Conservation (phyloP, 2,329 filamentous ascomycete genomes). For the Diaporthe capsici region DNA sequence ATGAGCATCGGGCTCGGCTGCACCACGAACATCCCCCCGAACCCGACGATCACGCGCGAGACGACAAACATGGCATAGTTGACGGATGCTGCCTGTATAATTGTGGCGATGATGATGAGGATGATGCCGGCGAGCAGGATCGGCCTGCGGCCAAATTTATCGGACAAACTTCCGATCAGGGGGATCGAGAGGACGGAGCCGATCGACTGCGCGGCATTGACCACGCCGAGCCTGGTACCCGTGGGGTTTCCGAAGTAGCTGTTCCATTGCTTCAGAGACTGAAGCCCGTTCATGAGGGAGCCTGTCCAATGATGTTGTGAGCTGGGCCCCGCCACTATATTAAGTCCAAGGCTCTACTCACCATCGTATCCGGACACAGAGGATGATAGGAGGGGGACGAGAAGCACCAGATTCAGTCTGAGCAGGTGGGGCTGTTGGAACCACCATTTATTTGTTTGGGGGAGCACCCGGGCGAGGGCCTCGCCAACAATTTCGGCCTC, state of each 20-base stretch:
- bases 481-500: constrained; percentile 48
- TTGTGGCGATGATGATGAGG: constrained; percentile 53
- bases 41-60: constrained; percentile 21
- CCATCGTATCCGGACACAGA: constrained; percentile 58
- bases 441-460: constrained; percentile 57
- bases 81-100: constrained; percentile 54
- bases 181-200: constrained; percentile 53
- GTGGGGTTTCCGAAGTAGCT: constrained; percentile 50
- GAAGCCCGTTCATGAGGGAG: constrained; percentile 57
- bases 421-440: constrained; percentile 59
- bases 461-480: constrained; percentile 52
- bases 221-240: constrained; percentile 50
- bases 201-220: constrained; percentile 50
- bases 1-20: constrained; percentile 54
- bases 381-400: constrained; percentile 58
- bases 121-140: constrained; percentile 47
- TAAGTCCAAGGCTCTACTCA: constrained; percentile 37
- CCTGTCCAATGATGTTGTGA: constrained; percentile 41
- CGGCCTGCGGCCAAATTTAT: constrained; percentile 48
- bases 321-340: neutral
- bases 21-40: constrained; percentile 55
- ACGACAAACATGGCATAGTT: constrained; percentile 51
- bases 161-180: constrained; percentile 51
- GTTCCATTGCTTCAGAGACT: constrained; percentile 54
- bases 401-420: constrained; percentile 58